Evolutionary conservation across 2,329 filamentous ascomycete genomes (phyloP).

Genomic region (Botryotinia calthae): DNA sequence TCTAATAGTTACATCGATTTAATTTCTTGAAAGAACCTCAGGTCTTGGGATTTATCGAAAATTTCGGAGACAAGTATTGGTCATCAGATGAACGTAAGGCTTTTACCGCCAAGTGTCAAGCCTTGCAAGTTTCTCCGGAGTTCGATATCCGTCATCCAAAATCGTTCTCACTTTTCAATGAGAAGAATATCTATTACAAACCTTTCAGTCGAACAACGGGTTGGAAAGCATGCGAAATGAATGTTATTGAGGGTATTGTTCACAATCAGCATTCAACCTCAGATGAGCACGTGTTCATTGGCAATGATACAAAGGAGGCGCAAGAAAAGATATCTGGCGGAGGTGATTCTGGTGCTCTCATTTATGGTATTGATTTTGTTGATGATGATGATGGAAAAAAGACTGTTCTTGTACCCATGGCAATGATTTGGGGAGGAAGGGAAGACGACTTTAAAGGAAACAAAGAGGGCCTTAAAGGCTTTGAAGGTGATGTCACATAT

Average conservation of each 20-base stretch:
- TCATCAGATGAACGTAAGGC: background rate
- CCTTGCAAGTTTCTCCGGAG: fast-evolving
- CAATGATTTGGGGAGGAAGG: background rate
- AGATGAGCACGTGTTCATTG: background rate
- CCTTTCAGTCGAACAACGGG: background rate
- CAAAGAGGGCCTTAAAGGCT: background rate
- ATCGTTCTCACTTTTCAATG: background rate
- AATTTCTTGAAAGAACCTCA: background rate
- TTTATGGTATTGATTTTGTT: background rate
- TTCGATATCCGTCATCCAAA: background rate
- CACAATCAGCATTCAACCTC: background rate
- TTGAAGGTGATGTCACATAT: background rate
- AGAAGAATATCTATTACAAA: background rate
- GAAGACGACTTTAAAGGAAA: no score
- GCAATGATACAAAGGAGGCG: background rate
- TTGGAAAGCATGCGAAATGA: background rate
- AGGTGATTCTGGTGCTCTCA: background rate
- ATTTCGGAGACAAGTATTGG: background rate
- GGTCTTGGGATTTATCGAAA: background rate
- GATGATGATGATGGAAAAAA: background rate
- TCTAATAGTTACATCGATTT: no score
- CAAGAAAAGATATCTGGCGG: background rate
- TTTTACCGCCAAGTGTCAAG: background rate
- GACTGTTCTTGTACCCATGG: background rate
- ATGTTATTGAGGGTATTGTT: background rate